Conservation (phyloP, 1,284 basidiomycete genomes). For the Marasmius oreades region DNA sequence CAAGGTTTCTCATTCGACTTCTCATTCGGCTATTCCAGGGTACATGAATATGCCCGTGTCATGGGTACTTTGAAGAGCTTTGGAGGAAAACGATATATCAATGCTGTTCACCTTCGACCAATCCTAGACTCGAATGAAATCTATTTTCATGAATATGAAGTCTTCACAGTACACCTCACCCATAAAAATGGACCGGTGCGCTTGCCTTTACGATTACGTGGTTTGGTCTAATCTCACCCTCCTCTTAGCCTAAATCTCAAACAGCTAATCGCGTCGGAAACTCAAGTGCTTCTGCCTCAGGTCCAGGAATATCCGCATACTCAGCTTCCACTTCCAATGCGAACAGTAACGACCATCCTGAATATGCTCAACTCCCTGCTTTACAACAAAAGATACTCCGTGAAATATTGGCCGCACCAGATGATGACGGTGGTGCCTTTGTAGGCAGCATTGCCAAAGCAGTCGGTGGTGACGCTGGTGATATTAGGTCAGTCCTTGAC, state of each 20-base stretch:
- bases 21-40: conserved; percentile 39
- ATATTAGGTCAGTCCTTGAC: conserved; percentile 22
- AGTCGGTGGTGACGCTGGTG: conserved; percentile 33
- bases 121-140: conserved; percentile 78
- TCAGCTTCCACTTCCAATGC: conserved; percentile 22
- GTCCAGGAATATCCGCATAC: conserved; percentile 20
- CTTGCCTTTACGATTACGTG: background rate
- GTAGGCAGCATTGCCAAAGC: conserved; percentile 56
- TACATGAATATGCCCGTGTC: conserved; percentile 80
- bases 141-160: conserved; percentile 72
- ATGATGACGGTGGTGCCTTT: conserved; percentile 54
- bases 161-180: conserved; percentile 43
- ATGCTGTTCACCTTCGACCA: conserved; percentile 68
- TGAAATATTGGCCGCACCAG: conserved; percentile 45
- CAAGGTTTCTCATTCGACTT: background rate
- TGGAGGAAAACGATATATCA: conserved; percentile 79
- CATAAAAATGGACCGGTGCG: conserved; percentile 40
- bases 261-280: background rate
- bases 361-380: conserved; percentile 54
- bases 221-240: background rate
- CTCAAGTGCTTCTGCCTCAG: conserved; percentile 14
- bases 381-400: conserved; percentile 67
- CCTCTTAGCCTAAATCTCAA: no score
- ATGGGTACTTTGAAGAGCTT: conserved; percentile 90
- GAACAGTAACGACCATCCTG: conserved; percentile 9